A percentile compares a stretch with the other conserved stretches of the same genome.
Conservation (phyloP, 176 grass and related monocot genomes). For the Raddia distichophylla region DNA sequence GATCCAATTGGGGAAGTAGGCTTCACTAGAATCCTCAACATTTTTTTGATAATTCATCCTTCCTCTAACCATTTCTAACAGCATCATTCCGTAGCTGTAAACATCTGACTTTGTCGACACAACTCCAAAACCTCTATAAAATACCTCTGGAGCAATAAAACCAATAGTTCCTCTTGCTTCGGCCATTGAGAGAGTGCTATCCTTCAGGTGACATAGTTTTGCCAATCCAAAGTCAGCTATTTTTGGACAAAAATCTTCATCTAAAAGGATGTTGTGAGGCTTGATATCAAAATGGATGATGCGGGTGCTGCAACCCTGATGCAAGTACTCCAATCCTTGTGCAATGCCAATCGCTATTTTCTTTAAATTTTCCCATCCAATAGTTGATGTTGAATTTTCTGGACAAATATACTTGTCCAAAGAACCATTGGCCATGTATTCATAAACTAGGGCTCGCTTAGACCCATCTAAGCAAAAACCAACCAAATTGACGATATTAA, state of each 20-base stretch:
- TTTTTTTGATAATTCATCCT: constrained; percentile 26
- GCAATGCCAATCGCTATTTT: constrained; percentile 65
- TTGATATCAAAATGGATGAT: constrained; percentile 93
- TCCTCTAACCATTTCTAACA: constrained; percentile 56
- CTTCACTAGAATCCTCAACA: constrained; percentile 25
- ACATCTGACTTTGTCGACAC: constrained; percentile 66
- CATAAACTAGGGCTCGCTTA: constrained; percentile 60
- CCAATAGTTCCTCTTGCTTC: constrained; percentile 68
- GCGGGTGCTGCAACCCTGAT: constrained; percentile 47
- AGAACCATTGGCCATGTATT: constrained; percentile 69
- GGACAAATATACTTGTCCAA: constrained; percentile 63
- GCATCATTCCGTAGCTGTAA: constrained; percentile 72
- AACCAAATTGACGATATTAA: constrained; percentile 54
- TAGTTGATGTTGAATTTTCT: constrained; percentile 3
- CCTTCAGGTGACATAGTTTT: constrained; percentile 54
- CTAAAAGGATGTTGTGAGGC: constrained; percentile 66
- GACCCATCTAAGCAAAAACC: constrained; percentile 56
- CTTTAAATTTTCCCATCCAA: constrained; percentile 55
- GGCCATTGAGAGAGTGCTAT: constrained; percentile 54
- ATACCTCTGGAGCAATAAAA: constrained; percentile 74
- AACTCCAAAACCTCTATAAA: constrained; percentile 54
- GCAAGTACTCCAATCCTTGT: constrained; percentile 60
- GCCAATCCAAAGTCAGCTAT: constrained; percentile 75
- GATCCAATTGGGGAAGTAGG: constrained; percentile 50
- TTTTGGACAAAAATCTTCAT: constrained; percentile 62